These are phyloP conservation scores for Juglanconis oblonga DNA, from an alignment of 2,329 filamentous ascomycete genomes.

Conservation along the genomic window DNA sequence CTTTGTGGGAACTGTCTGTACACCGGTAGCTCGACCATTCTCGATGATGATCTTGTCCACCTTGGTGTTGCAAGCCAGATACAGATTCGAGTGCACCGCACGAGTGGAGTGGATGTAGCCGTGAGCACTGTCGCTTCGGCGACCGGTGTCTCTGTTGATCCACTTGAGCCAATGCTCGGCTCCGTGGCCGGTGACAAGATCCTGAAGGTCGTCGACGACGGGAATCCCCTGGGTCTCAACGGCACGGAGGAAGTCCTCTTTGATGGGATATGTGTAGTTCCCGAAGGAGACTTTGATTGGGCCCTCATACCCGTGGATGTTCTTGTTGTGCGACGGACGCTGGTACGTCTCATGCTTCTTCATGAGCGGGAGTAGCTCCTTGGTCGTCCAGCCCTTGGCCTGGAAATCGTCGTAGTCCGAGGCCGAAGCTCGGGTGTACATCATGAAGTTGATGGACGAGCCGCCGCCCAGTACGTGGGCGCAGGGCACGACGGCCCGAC, in stretches of 20 bases:
- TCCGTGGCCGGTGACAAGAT: conserved; percentile 65
- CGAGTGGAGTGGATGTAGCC: conserved; percentile 76
- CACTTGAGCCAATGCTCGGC: conserved; percentile 84
- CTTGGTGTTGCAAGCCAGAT: conserved; percentile 73
- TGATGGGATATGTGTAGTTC: conserved; percentile 78
- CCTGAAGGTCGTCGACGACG: conserved; percentile 72
- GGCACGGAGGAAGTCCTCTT: conserved; percentile 75
- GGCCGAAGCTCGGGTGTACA: conserved; percentile 70
- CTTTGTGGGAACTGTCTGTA: conserved; percentile 69
- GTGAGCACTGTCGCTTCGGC: conserved; percentile 74
- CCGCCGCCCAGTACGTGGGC: conserved; percentile 71
- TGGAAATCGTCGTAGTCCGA: conserved; percentile 79
- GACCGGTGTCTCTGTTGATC: conserved; percentile 73
- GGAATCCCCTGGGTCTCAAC: conserved; percentile 73
- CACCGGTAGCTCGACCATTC: conserved; percentile 67
- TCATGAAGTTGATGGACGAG: conserved; percentile 77
- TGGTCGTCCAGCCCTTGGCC: conserved; percentile 74
- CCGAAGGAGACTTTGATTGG: conserved; percentile 82
- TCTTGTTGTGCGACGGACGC: conserved; percentile 59
- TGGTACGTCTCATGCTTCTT: conserved; percentile 81
- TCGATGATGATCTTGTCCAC: conserved; percentile 75
- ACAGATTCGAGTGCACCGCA: conserved; percentile 66
- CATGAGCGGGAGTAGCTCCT: conserved; percentile 74
- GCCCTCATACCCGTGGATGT: conserved; percentile 73
- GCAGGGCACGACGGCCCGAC: conserved; percentile 71